Base-by-base conservation (phyloP, 176 grass and related monocot genomes). In the Hsuehochloa calcarea region DNA sequence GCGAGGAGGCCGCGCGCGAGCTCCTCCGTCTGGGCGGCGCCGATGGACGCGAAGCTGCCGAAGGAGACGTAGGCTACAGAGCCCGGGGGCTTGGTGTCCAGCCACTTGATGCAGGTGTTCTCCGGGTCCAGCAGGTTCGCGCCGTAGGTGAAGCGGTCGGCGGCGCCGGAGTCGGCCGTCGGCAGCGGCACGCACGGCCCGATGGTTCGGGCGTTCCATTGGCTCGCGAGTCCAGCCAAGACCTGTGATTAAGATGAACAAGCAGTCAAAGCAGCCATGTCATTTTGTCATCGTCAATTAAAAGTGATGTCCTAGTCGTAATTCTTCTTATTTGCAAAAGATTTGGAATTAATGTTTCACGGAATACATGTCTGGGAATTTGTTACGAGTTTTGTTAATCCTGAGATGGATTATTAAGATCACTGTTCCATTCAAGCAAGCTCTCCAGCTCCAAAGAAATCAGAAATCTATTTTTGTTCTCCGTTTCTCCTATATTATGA, bases 1-100 rank as follows among this genome's bases (percentile, higher is more conserved):
- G 61, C 54, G 76, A 80, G 70, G 67, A 93, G 94, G n/a, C 83
- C 91, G 52, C 37, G 40, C 0, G 87, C 69, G 12, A 92, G 64
- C 64, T 97, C 91, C 72, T 85, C 61, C 50, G 62, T 92, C 90
- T 93, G 87, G 5, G 74, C 80, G 3, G 37, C 39, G 44, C 54
- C 52, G 45, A 93, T 37, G 15, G 89, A 86, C 19, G 85, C 87
- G 22, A 90, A 59, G 85, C 89, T 97, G 22, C 94, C 91, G 69
- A 97, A 97, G 74, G 94, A 93, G 56, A 93, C 69, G 72, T 93
- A 97, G 31, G 62, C 82, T 5, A 93, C 89, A 50, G 91, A 93
- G 74, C 27, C 25, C 5, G 41, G 17, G 11, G 89, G 51, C 46
- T 91, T 89, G 64, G 65, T 51, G 74, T 85, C 72, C 1, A 97